phyloP scores from a whole-genome alignment of 2,329 filamentous ascomycete genomes.

The Diaporthe velutina region DNA sequence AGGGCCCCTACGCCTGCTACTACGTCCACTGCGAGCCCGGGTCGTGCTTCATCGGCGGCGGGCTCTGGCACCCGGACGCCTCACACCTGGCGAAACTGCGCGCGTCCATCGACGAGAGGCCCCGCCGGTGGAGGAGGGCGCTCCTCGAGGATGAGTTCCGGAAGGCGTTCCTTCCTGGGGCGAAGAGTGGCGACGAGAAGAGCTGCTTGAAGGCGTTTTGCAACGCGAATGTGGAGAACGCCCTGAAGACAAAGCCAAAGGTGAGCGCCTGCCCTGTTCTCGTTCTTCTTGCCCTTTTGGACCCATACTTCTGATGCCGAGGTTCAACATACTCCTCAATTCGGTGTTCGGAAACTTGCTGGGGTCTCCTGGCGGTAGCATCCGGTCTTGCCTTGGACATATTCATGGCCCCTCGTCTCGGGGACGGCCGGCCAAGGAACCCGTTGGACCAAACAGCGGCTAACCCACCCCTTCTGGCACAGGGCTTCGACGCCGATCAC shows the following conservation, averaged over 20 bases:
- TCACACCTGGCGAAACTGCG: slow-evolving; percentile 76
- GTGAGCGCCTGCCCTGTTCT: slow-evolving; percentile 57
- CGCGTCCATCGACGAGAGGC: slow-evolving; percentile 80
- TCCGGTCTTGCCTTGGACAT: background rate
- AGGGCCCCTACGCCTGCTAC: slow-evolving; percentile 89
- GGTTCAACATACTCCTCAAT: background rate
- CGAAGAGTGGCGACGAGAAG: slow-evolving; percentile 64
- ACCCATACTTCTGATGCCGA: background rate
- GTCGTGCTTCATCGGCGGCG: slow-evolving; percentile 81
- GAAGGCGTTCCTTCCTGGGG: slow-evolving; percentile 72
- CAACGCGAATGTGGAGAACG: slow-evolving; percentile 76
- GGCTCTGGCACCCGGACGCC: slow-evolving; percentile 84
- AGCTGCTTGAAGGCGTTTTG: slow-evolving; percentile 78
- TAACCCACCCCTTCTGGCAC: slow-evolving; percentile 22
- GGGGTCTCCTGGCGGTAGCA: background rate
- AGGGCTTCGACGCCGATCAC: slow-evolving; percentile 83
- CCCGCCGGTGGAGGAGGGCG: slow-evolving; percentile 76
- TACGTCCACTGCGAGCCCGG: slow-evolving; percentile 86
- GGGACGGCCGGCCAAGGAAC: background rate
- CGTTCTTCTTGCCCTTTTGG: background rate
- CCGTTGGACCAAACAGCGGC: background rate
- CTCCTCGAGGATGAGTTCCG: slow-evolving; percentile 73
- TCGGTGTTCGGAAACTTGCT: slow-evolving; percentile 10
- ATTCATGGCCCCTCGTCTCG: background rate
- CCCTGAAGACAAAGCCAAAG: slow-evolving; percentile 89